Conservation (phyloP, 2,329 filamentous ascomycete species). For the Teratosphaeria nubilosa region DNA sequence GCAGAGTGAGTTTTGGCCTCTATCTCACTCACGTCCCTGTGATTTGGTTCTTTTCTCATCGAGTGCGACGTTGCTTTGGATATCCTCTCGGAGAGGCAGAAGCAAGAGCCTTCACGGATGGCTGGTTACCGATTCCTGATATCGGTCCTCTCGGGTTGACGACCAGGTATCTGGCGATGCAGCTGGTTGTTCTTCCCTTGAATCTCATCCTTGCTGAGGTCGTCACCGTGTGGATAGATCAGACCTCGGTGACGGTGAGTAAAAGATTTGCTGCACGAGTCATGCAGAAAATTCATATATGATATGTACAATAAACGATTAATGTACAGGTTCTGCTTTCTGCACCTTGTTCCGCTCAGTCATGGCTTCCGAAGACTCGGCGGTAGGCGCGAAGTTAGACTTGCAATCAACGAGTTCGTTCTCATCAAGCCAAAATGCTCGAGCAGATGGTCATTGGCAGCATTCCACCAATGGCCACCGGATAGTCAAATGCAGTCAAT, state of each 20-base stretch:
- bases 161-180: constrained; percentile 48
- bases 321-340: no score
- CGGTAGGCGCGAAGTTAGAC: no score
- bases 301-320: background rate
- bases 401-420: no score
- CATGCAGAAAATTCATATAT: background rate
- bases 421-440: no score
- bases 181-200: constrained; percentile 44
- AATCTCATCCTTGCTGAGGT: constrained; percentile 47
- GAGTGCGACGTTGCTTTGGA: constrained; percentile 42
- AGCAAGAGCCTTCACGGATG: constrained; percentile 38
- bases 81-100: constrained; percentile 22
- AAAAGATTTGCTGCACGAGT: background rate
- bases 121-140: constrained; percentile 45
- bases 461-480: no score
- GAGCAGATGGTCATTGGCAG: no score
- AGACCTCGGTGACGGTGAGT: constrained; percentile 47
- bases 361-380: no score
- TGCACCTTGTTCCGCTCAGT: no score
- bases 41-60: constrained; percentile 42
- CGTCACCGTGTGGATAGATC: constrained; percentile 47
- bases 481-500: no score
- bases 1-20: constrained; percentile 50
- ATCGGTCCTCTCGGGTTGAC: constrained; percentile 41
- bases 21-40: constrained; percentile 53